Evolutionary conservation across 208 protist genomes (phyloP).

Genomic region (Leishmania gerbilli): DNA sequence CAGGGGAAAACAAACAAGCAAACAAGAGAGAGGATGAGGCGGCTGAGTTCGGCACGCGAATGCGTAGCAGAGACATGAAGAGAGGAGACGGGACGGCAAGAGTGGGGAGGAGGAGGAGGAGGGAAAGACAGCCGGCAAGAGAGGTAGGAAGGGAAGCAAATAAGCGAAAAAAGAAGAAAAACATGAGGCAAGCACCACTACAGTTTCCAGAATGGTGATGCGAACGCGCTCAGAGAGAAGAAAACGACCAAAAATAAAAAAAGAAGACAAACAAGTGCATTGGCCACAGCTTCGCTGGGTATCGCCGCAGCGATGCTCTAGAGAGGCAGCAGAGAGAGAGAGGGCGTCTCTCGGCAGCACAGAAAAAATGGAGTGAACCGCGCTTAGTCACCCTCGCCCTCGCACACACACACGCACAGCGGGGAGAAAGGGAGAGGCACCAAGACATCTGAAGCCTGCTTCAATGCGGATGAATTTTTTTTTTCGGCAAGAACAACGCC

Average conservation of each 20-base stretch:
- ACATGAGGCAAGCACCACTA: background rate
- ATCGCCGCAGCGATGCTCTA: background rate
- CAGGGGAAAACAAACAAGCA: background rate
- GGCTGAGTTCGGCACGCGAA: background rate
- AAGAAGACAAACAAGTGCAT: background rate
- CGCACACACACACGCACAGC: background rate
- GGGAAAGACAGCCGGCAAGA: background rate
- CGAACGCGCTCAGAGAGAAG: background rate
- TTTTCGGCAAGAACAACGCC: background rate
- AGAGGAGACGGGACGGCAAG: background rate
- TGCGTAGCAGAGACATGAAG: slow-evolving; percentile 1
- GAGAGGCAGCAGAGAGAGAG: background rate
- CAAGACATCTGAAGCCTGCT: background rate
- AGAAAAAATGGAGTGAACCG: background rate
- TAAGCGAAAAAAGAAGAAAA: background rate
- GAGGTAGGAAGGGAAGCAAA: background rate
- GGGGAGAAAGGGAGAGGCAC: background rate
- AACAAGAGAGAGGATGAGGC: background rate
- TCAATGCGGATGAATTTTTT: background rate
- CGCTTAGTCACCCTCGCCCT: background rate
- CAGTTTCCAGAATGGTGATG: background rate
- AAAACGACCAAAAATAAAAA: no score
- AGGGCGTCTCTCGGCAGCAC: background rate
- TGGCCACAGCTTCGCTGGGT: background rate
- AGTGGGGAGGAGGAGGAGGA: background rate